These are phyloP conservation scores for Cladosporium sp. DNA, from an alignment of 2,329 filamentous ascomycete genomes.

Conservation along the genomic window DNA sequence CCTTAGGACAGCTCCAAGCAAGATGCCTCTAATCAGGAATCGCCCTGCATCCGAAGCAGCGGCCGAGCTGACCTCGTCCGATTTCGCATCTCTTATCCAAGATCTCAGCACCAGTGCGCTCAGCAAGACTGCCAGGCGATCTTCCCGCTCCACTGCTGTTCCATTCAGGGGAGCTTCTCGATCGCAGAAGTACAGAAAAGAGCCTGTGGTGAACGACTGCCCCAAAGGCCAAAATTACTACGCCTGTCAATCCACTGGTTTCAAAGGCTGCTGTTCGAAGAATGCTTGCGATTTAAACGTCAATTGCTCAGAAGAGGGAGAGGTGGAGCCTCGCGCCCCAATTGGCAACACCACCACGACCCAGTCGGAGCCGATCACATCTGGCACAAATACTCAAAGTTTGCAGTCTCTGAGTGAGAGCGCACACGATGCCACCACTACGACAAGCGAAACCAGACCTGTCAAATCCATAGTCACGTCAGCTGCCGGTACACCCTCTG, in stretches of 20 bases:
- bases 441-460: conserved; percentile 13
- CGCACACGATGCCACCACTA: conserved; percentile 20
- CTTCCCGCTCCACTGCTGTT: not conserved
- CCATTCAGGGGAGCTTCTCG: conserved; percentile 6
- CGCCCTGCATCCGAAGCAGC: not conserved
- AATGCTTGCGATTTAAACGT: conserved; percentile 22
- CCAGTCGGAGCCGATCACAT: conserved; percentile 1
- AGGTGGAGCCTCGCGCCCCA: not conserved
- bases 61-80: not conserved
- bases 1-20: not conserved
- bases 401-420: not conserved
- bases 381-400: not conserved
- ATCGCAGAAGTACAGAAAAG: conserved; percentile 11
- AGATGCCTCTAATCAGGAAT: conserved; percentile 7
- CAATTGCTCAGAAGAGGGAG: conserved; percentile 16
- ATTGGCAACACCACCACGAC: not conserved
- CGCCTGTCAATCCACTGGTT: conserved; percentile 17
- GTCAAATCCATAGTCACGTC: conserved; percentile 6
- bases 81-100: not conserved
- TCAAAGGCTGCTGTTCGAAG: conserved; percentile 24
- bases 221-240: conserved; percentile 9
- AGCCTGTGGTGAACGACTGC: conserved; percentile 1
- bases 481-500: not conserved
- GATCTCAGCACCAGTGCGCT: not conserved
- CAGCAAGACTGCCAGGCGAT: conserved; percentile 11